These are phyloP conservation scores for Trametes sanguinea DNA, from an alignment of 768 basidiomycete species.

Conservation along the genomic window DNA sequence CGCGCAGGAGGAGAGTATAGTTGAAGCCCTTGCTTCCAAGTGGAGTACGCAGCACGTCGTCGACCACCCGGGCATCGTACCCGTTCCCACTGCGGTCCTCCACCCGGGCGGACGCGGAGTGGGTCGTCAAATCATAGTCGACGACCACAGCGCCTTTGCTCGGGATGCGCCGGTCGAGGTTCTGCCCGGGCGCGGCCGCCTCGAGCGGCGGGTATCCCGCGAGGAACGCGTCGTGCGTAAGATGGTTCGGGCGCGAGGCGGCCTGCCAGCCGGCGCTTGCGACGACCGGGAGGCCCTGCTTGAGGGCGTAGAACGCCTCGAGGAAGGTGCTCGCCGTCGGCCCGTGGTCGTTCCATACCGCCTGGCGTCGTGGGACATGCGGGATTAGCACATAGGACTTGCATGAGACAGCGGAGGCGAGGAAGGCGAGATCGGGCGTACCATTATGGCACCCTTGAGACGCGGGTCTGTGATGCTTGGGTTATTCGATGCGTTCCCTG, in stretches of 20 bases:
- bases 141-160: constrained; percentile 24
- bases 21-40: constrained; percentile 29
- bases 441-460: constrained; percentile 31
- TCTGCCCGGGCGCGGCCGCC: constrained; percentile 27
- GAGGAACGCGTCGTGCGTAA: constrained; percentile 29
- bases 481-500: constrained; percentile 32
- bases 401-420: background rate
- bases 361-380: constrained; percentile 2
- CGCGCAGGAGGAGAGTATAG: constrained; percentile 28
- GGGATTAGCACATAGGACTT: background rate
- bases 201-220: constrained; percentile 24
- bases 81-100: constrained; percentile 28
- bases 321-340: constrained; percentile 30
- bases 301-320: constrained; percentile 32
- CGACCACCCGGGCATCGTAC: constrained; percentile 19
- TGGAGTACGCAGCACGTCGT: constrained; percentile 25
- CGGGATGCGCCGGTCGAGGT: constrained; percentile 27
- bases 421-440: background rate
- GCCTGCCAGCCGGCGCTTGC: constrained; percentile 29
- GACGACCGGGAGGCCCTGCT: constrained; percentile 30
- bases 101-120: background rate
- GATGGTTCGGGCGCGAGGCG: constrained; percentile 28
- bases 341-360: constrained; percentile 34
- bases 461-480: constrained; percentile 24
- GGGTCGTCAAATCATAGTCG: constrained; percentile 17